These are phyloP conservation scores for Cyberlindnera maclurae DNA, from an alignment of 805 yeast genomes.

Conservation along the genomic window DNA sequence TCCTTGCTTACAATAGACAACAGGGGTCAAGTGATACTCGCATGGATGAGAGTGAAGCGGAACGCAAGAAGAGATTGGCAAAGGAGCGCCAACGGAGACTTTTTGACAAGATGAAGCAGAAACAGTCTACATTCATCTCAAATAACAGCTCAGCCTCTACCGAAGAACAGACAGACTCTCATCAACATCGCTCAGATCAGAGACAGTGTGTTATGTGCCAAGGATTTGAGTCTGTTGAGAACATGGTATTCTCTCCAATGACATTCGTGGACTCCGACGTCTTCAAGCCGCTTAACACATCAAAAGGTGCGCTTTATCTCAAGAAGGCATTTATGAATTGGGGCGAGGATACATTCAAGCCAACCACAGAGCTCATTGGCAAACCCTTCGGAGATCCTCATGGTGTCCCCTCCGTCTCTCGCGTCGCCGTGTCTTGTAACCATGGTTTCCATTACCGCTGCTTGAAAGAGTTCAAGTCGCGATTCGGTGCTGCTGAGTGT, in stretches of 20 bases:
- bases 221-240: conserved; percentile 37
- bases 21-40: conserved; percentile 33
- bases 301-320: background rate
- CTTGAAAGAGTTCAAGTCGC: conserved; percentile 53
- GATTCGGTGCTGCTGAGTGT: conserved; percentile 39
- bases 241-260: conserved; percentile 54
- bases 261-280: conserved; percentile 33
- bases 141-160: conserved; percentile 40
- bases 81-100: conserved; percentile 55
- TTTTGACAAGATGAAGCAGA: conserved; percentile 56
- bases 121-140: conserved; percentile 68
- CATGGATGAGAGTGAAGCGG: conserved; percentile 45
- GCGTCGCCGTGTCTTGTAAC: conserved; percentile 60
- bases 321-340: conserved; percentile 16
- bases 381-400: conserved; percentile 18
- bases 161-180: conserved; percentile 14
- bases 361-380: conserved; percentile 23
- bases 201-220: conserved; percentile 55
- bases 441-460: conserved; percentile 89
- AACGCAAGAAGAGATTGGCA: conserved; percentile 49
- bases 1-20: conserved; percentile 41
- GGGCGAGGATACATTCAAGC: conserved; percentile 17
- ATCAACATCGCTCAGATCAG: conserved; percentile 12
- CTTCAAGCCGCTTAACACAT: conserved; percentile 4
- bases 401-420: conserved; percentile 1